These are phyloP conservation scores for Pichia sp. DNA, from an alignment of 1,139 yeast genomes.

Conservation along the genomic window DNA sequence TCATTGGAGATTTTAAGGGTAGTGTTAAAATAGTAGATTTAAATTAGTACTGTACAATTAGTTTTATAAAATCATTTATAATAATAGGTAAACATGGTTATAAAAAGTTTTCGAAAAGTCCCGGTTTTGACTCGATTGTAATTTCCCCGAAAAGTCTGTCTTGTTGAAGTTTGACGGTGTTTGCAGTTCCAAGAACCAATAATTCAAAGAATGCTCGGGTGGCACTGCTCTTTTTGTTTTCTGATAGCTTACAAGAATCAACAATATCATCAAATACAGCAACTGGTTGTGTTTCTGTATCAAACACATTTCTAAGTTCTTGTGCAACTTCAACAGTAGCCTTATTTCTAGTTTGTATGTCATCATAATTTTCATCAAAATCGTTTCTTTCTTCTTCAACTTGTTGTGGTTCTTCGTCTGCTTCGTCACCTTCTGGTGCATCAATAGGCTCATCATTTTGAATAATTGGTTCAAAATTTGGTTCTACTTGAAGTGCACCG, in stretches of 20 bases:
- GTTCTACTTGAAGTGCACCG: background rate
- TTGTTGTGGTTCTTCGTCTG: constrained; percentile 3
- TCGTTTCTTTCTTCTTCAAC: constrained; percentile 1
- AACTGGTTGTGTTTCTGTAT: background rate
- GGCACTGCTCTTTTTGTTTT: constrained; percentile 37
- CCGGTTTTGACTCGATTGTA: constrained; percentile 48
- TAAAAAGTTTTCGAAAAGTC: constrained; percentile 40
- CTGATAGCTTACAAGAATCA: constrained; percentile 16
- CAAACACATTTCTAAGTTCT: constrained; percentile 37
- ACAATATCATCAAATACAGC: constrained; percentile 4
- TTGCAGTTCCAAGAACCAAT: constrained; percentile 78
- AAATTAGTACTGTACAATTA: constrained; percentile 3
- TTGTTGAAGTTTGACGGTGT: constrained; percentile 66
- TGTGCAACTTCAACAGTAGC: constrained; percentile 58
- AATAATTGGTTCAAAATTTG: background rate
- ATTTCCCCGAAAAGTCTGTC: constrained; percentile 61
- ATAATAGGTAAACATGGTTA: constrained; percentile 8
- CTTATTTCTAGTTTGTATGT: constrained; percentile 32
- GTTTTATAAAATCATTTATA: background rate
- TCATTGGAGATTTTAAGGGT: constrained; percentile 22
- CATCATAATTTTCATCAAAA: constrained; percentile 9
- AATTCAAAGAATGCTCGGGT: constrained; percentile 79
- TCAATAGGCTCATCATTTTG: too few species aligned
- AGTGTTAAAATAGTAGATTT: constrained; percentile 9
- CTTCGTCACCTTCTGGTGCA: constrained; percentile 5